Conservation (phyloP, 78 protist species). For the Dictyostelium citrinum region DNA sequence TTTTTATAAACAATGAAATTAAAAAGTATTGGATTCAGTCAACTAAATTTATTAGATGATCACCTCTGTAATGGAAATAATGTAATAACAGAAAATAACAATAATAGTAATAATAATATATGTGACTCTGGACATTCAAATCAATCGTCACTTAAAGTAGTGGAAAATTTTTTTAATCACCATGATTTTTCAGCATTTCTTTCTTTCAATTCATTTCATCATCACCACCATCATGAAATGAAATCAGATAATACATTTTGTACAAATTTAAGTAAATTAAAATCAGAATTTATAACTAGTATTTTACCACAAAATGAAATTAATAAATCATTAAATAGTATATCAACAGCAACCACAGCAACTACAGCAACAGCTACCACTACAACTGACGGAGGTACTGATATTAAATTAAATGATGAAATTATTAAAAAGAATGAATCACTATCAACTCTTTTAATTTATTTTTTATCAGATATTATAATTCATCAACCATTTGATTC, state of each 20-base stretch:
- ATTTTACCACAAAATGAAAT: neutral
- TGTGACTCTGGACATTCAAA: neutral
- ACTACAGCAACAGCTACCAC: neutral
- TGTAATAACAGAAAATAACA: neutral
- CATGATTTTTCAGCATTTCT: conserved; percentile 37
- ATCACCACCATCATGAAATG: neutral
- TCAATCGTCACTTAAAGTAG: neutral
- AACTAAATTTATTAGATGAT: neutral
- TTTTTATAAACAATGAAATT: neutral
- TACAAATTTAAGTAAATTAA: neutral
- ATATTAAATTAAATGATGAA: neutral
- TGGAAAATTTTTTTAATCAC: neutral
- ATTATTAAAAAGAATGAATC: neutral
- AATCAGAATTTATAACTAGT: neutral
- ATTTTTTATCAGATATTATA: neutral
- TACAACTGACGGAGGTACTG: neutral
- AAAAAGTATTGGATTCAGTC: neutral
- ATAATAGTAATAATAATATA: too few species aligned
- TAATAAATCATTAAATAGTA: neutral
- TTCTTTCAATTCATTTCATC: neutral
- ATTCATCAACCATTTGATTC: neutral
- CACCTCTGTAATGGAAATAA: neutral
- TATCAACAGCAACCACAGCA: neutral
- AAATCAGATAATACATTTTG: neutral
- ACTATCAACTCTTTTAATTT: neutral